These are phyloP conservation scores for Elongisporangium undulatum DNA, from an alignment of 352 stramenopile species.

Conservation along the genomic window DNA sequence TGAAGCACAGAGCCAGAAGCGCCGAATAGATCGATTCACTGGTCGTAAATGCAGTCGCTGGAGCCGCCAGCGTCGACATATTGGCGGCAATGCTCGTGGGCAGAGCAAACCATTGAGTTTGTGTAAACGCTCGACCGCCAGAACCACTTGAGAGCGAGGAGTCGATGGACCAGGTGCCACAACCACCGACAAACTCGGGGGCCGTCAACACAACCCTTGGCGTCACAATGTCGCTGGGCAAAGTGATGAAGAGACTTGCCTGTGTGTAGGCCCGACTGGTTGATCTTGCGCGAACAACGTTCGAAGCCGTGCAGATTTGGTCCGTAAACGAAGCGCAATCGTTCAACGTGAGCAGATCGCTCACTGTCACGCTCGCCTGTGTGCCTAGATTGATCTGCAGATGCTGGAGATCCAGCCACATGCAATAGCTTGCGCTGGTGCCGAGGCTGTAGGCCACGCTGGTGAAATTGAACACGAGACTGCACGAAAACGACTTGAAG, in stretches of 20 bases:
- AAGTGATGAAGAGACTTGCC: conserved; percentile 25
- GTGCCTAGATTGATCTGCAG: conserved; percentile 44
- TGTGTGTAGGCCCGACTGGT: conserved; percentile 60
- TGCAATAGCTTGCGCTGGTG: conserved; percentile 18
- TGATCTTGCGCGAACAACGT: conserved; percentile 39
- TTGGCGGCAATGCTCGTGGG: conserved; percentile 6
- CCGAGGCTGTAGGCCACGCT: conserved; percentile 34
- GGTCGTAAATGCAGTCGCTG: not conserved
- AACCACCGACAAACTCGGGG: conserved; percentile 57
- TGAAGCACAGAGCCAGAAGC: conserved; percentile 34
- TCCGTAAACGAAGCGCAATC: conserved; percentile 39
- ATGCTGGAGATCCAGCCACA: conserved; percentile 52
- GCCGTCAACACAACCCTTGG: conserved; percentile 38
- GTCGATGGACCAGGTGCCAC: conserved; percentile 45
- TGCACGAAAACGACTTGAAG: conserved; percentile 41
- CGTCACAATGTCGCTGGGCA: conserved; percentile 25
- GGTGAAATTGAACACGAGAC: conserved; percentile 40
- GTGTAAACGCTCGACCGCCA: conserved; percentile 39
- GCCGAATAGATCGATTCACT: conserved; percentile 25
- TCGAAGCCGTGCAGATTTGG: conserved; percentile 38
- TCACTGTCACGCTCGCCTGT: conserved; percentile 31
- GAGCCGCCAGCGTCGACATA: conserved; percentile 5
- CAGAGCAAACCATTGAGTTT: conserved; percentile 37
- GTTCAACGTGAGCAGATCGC: conserved; percentile 44
- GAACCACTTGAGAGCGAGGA: conserved; percentile 48